Evolutionary conservation across 192 early-diverging fungal genomes (phyloP).

Genomic region (Coemansia sp.): DNA sequence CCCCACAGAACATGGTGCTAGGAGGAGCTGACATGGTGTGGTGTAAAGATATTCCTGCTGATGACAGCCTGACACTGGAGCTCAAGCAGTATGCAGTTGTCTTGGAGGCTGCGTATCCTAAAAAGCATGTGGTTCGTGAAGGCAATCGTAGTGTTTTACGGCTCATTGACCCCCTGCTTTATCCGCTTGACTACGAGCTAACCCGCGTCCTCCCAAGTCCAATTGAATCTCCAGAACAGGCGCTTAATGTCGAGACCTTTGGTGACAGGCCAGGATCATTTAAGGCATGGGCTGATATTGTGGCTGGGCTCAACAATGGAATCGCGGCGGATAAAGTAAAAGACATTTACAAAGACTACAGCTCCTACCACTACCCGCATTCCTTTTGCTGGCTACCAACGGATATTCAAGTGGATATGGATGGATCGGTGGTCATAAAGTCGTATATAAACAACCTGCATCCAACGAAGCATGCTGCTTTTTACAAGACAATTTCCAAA

Average conservation of each 20-base stretch:
- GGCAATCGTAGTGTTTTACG: no score
- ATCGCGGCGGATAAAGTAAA: not conserved
- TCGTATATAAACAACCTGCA: constrained; percentile 74
- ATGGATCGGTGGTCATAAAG: constrained; percentile 39
- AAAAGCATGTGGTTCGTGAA: not conserved
- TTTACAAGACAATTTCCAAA: constrained; percentile 50
- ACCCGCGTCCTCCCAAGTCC: constrained; percentile 8
- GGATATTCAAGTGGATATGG: constrained; percentile 49
- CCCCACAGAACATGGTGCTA: not conserved
- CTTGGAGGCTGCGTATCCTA: not conserved
- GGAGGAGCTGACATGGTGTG: constrained; percentile 9
- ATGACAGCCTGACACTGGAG: not conserved
- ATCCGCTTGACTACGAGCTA: constrained; percentile 1
- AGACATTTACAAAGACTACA: not conserved
- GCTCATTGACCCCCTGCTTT: not conserved
- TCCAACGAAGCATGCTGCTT: constrained; percentile 32
- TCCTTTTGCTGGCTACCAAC: constrained; percentile 58
- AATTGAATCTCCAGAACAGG: not conserved
- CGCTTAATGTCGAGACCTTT: not conserved
- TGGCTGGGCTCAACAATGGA: not conserved
- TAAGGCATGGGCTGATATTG: not conserved
- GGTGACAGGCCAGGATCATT: not conserved
- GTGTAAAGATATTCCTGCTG: not conserved
- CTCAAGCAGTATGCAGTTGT: constrained; percentile 3
- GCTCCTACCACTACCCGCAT: not conserved